These are phyloP conservation scores for Rhizophagus sp. DNA, from an alignment of 192 early-diverging fungal genomes.

Conservation along the genomic window DNA sequence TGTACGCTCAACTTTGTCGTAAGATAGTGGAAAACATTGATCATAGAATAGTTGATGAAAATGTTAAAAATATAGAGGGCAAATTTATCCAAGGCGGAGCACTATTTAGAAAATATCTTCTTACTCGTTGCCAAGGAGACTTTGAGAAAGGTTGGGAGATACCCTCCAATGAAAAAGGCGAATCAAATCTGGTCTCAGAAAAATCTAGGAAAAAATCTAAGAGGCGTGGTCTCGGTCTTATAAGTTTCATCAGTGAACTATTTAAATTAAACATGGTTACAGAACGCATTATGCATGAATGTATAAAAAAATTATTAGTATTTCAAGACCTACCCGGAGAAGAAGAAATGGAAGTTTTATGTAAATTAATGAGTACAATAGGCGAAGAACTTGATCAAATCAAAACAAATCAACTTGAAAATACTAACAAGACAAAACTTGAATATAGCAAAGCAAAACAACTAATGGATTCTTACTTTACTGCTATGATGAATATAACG, in stretches of 20 bases:
- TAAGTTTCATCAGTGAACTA: slow-evolving; percentile 93
- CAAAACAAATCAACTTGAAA: background rate
- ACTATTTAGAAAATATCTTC: slow-evolving; percentile 88
- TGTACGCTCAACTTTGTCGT: slow-evolving; percentile 89
- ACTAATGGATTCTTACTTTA: slow-evolving; percentile 86
- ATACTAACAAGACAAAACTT: slow-evolving; percentile 42
- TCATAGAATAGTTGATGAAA: slow-evolving; percentile 58
- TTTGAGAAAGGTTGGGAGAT: slow-evolving; percentile 88
- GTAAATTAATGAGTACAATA: slow-evolving; percentile 88
- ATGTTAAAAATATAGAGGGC: slow-evolving; percentile 59
- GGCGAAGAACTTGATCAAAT: slow-evolving; percentile 78
- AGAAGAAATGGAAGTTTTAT: slow-evolving; percentile 92
- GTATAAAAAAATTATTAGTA: slow-evolving; percentile 78
- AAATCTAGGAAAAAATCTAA: slow-evolving; percentile 68
- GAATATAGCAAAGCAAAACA: slow-evolving; percentile 61
- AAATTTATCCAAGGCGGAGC: slow-evolving; percentile 54
- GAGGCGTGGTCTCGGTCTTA: slow-evolving; percentile 90
- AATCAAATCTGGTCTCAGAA: slow-evolving; percentile 67
- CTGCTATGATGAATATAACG: slow-evolving; percentile 73
- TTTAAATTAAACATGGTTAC: slow-evolving; percentile 90
- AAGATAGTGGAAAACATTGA: slow-evolving; percentile 70
- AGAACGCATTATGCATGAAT: slow-evolving; percentile 93
- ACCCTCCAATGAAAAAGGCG: slow-evolving; percentile 56
- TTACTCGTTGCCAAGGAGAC: slow-evolving; percentile 93
- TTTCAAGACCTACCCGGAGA: slow-evolving; percentile 81